Evolutionary conservation across 2,329 filamentous ascomycete species (phyloP), one percentile per base, ranked within the genome.

Genomic region (Sordariomycetes sp.): DNA sequence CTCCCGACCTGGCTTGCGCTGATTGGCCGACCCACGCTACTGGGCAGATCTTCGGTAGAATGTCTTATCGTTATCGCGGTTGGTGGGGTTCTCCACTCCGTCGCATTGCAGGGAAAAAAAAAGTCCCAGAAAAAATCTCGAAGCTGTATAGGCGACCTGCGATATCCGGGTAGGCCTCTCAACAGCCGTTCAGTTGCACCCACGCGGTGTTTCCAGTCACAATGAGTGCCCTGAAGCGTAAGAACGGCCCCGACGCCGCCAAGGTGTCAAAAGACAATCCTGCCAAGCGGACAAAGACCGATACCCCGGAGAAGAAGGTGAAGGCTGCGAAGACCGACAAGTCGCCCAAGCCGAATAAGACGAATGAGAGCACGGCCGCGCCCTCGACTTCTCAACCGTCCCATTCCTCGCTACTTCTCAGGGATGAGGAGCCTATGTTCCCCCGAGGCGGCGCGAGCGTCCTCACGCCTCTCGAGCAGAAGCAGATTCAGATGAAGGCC

Each of bases 401-500:
- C 58, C 66, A 68, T 64, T 59, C 66, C 56, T 66, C 70, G 15
- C 62, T 73, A 42, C 66, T 74, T 12, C 67, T 81, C 55, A 83
- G 79, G 68, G 86, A 94, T 62, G 94, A 97, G 62, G 94, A 96
- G 67, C 85, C 85, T 36, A 78, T 92, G 52, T 99, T 99, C 65
- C 92, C 94, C 63, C 84, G 94, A 77, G 94, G 94, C 58, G 95
- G 94, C 51, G 92, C 84, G 56, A 95, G 89, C 67, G 79, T 96
- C 56, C 75, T 99, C 67, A 96, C 94, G 1, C 91, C 94, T 22
- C 76, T 99, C 55, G 94, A 99, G 70, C 88, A 95, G 68, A 96
- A 96, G 74, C 90, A 97, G 71, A 97, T 99, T 61, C 87, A 94
- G 65, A 86, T 95, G 59, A 87, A 97, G 71, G 94, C 94, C 52